Conservation (phyloP, 192 early-diverging fungal genomes). For the Jimgerdemannia flammicorona region DNA sequence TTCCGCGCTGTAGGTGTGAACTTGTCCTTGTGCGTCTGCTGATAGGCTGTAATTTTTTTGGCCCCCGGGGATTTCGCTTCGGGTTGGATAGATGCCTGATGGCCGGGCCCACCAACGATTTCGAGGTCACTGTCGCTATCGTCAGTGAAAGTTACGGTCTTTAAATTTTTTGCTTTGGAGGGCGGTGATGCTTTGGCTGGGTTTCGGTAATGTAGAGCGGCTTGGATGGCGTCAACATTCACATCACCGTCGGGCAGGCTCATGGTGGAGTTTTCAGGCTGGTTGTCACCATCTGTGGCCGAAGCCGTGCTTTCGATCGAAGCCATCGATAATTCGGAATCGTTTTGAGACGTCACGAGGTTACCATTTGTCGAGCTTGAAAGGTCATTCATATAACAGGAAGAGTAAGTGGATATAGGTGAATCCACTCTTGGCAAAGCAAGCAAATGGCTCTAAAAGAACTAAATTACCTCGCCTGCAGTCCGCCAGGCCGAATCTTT, state of each 20-base stretch:
- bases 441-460: background rate
- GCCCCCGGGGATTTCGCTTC: background rate
- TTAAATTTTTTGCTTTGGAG: background rate
- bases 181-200: background rate
- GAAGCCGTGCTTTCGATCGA: no score
- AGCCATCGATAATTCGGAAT: no score
- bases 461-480: background rate
- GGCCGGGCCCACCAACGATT: slow-evolving; percentile 17
- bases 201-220: background rate
- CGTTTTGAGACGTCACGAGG: no score
- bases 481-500: background rate
- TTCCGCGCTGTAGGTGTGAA: background rate
- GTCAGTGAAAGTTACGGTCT: background rate
- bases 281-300: background rate
- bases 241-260: background rate
- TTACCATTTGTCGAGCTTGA: no score
- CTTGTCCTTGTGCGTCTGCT: background rate
- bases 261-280: background rate
- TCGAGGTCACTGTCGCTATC: slow-evolving; percentile 25
- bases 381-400: no score
- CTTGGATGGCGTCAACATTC: background rate
- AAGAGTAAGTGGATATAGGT: no score
- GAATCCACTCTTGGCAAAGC: no score
- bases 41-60: background rate
- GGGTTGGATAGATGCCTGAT: slow-evolving; percentile 1